Evolutionary conservation across 2,329 filamentous ascomycete genomes (phyloP).

Genomic region (Lecanicillium sp.): DNA sequence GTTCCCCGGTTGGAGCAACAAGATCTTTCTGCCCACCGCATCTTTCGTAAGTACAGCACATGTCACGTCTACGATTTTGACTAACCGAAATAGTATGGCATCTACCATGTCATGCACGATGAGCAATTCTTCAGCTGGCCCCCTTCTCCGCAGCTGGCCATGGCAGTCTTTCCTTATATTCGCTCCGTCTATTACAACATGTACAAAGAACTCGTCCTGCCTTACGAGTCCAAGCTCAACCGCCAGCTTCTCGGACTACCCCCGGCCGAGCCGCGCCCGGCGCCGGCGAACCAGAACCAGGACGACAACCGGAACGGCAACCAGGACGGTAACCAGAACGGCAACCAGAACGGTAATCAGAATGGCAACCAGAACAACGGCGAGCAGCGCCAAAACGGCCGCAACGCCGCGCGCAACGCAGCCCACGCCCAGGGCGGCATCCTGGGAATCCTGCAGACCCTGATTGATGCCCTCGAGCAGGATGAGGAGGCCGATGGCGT

Average conservation of each 20-base stretch:
- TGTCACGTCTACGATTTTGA: background rate
- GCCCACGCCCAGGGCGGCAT: slow-evolving; percentile 23
- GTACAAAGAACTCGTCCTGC: slow-evolving; percentile 40
- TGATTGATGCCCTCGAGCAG: slow-evolving; percentile 31
- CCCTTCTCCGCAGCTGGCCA: slow-evolving; percentile 45
- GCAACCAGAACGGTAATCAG: slow-evolving; percentile 17
- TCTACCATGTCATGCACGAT: slow-evolving; percentile 39
- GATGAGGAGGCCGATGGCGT: slow-evolving; percentile 28
- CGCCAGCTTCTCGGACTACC: slow-evolving; percentile 37
- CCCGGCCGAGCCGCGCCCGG: slow-evolving; percentile 21
- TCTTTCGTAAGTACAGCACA: slow-evolving; percentile 30
- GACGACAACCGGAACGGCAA: slow-evolving; percentile 17
- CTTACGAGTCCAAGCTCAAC: slow-evolving; percentile 44
- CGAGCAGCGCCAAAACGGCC: background rate
- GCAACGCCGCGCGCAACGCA: background rate
- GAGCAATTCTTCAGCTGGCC: slow-evolving; percentile 46
- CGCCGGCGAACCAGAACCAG: slow-evolving; percentile 15
- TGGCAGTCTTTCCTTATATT: slow-evolving; percentile 43
- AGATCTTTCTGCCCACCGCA: slow-evolving; percentile 36
- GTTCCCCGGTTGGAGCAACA: slow-evolving; percentile 36
- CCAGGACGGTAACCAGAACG: slow-evolving; percentile 16
- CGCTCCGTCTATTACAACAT: slow-evolving; percentile 40
- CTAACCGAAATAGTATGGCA: slow-evolving; percentile 37
- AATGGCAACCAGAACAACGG: background rate
- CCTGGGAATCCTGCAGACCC: slow-evolving; percentile 30